These are phyloP conservation scores for Gillenia trifoliata DNA, from an alignment of 306 rosid genomes.

Conservation along the genomic window DNA sequence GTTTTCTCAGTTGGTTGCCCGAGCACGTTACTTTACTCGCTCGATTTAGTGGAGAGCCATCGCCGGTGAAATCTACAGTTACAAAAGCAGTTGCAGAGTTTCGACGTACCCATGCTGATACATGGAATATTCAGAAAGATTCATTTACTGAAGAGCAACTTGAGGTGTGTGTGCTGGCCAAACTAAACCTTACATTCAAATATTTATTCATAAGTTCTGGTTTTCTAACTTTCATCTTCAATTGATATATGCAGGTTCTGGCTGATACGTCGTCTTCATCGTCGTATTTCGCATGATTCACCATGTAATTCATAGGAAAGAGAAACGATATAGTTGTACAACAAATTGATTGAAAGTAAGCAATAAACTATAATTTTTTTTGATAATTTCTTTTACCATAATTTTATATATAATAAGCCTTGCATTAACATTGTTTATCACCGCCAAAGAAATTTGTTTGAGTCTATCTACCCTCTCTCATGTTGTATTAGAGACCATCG, in stretches of 20 bases:
- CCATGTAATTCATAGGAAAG: conserved; percentile 29
- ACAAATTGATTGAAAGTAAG: conserved; percentile 30
- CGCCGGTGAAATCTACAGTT: conserved; percentile 89
- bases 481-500: neutral
- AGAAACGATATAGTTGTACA: conserved; percentile 30
- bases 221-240: conserved; percentile 1
- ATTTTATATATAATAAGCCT: neutral
- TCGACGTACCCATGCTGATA: conserved; percentile 97
- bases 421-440: too few species aligned
- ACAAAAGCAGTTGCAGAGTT: conserved; percentile 99
- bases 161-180: conserved; percentile 42
- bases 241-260: conserved; percentile 60
- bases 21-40: conserved; percentile 89
- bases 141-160: conserved; percentile 90
- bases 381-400: neutral
- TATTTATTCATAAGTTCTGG: neutral
- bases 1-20: conserved; percentile 80
- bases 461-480: neutral
- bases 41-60: conserved; percentile 81
- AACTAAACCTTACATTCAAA: neutral
- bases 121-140: conserved; percentile 95
- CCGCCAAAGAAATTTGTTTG: neutral
- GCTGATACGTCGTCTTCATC: conserved; percentile 97
- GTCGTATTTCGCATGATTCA: conserved; percentile 82
- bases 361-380: conserved; percentile 29